Percentiles rank a stretch among this genome's conserved stretches.
Conservation (phyloP, 2,329 filamentous ascomycete genomes). For the Emydomyces testavorans region DNA sequence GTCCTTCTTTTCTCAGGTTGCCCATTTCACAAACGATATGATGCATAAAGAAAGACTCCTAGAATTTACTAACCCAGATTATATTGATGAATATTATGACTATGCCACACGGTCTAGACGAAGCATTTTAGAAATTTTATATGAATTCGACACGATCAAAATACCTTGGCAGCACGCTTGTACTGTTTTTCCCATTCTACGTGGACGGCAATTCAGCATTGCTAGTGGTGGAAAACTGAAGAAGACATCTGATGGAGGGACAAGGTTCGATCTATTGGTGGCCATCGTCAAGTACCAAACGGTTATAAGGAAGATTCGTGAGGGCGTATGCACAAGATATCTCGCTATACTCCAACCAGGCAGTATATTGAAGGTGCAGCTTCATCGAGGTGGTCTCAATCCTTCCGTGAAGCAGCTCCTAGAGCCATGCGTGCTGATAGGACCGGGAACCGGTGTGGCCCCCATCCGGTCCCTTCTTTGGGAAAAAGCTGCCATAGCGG, state of each 20-base stretch:
- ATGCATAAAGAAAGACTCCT: constrained; percentile 69
- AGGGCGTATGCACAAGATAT: constrained; percentile 85
- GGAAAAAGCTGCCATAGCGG: constrained; percentile 46
- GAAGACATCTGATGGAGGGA: constrained; percentile 27
- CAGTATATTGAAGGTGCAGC: constrained; percentile 48
- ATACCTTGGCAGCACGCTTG: constrained; percentile 64
- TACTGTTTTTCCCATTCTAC: constrained; percentile 65
- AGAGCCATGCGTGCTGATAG: constrained; percentile 61
- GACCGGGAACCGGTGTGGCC: constrained; percentile 76
- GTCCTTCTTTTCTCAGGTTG: constrained; percentile 68
- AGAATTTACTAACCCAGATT: constrained; percentile 70
- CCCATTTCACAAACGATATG: constrained; percentile 59
- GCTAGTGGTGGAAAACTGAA: constrained; percentile 55
- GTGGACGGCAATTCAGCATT: constrained; percentile 89
- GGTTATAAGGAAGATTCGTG: constrained; percentile 67
- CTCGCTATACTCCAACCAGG: constrained; percentile 52
- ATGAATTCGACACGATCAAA: constrained; percentile 76
- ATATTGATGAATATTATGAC: constrained; percentile 86
- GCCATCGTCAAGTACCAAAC: constrained; percentile 89
- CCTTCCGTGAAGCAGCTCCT: constrained; percentile 37
- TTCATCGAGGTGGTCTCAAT: constrained; percentile 44
- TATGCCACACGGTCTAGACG: constrained; percentile 85
- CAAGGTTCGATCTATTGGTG: constrained; percentile 59
- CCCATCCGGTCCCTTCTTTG: constrained; percentile 72
- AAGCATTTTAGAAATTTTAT: constrained; percentile 81